These are phyloP conservation scores for Ophiostoma australiae DNA, from an alignment of 2,329 filamentous ascomycete species.

Conservation along the genomic window DNA sequence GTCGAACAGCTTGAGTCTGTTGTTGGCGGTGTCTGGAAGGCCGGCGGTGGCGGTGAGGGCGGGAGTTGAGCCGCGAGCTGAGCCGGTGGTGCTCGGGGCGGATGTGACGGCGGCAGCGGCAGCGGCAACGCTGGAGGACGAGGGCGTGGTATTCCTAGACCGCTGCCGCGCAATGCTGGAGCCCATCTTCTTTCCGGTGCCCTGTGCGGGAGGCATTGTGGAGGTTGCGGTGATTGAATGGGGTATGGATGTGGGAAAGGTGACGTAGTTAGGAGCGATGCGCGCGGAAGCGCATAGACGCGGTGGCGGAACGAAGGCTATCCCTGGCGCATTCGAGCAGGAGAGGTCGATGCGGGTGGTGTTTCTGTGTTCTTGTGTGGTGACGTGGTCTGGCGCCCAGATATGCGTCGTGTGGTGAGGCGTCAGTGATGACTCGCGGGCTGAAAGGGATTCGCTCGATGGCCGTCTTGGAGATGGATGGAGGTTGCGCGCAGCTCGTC, in stretches of 20 bases:
- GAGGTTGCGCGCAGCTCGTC: constrained; percentile 2
- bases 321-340: constrained; percentile 1
- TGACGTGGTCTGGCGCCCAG: not conserved
- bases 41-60: constrained; percentile 44
- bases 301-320: not conserved
- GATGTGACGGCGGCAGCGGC: constrained; percentile 15
- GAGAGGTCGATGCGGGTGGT: not conserved
- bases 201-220: constrained; percentile 4
- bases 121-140: constrained; percentile 33
- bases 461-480: not conserved
- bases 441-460: not conserved
- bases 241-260: not conserved
- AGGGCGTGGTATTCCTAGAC: constrained; percentile 73
- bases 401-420: not conserved
- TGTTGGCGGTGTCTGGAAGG: constrained; percentile 51
- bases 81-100: constrained; percentile 34
- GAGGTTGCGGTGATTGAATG: not conserved
- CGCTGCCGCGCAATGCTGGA: constrained; percentile 58
- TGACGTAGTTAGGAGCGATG: not conserved
- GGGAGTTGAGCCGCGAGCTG: constrained; percentile 7
- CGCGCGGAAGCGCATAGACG: constrained; percentile 12
- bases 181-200: constrained; percentile 57
- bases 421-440: not conserved
- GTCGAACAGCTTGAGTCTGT: constrained; percentile 53
- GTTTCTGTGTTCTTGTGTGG: not conserved